Conservation (phyloP, 768 basidiomycete species). For the Stropharia rugosoannulata region DNA sequence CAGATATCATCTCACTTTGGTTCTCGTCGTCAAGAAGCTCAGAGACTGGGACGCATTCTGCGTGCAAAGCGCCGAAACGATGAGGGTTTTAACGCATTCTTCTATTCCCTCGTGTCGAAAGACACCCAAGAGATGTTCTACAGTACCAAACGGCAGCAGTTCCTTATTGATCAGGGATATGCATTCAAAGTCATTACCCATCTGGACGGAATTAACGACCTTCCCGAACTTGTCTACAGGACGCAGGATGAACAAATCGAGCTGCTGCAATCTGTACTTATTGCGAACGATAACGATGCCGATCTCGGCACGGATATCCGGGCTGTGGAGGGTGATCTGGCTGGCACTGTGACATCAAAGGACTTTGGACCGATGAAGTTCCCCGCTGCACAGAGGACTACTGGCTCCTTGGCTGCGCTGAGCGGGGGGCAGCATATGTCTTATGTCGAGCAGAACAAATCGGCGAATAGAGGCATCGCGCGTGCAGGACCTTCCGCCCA, state of each 20-base stretch:
- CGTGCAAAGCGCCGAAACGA: slow-evolving; percentile 98
- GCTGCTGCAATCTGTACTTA: slow-evolving; percentile 87
- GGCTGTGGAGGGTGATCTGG: slow-evolving; percentile 81
- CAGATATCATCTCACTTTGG: slow-evolving; percentile 99
- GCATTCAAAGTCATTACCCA: slow-evolving; percentile 99
- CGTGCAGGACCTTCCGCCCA: slow-evolving; percentile 32
- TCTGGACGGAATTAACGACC: slow-evolving; percentile 84
- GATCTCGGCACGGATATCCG: slow-evolving; percentile 84
- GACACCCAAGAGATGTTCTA: slow-evolving; percentile 99
- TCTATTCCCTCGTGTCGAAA: slow-evolving; percentile 98
- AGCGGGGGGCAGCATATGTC: slow-evolving; percentile 93
- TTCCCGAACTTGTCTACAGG: slow-evolving; percentile 89
- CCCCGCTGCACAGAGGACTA: slow-evolving; percentile 72
- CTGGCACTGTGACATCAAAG: slow-evolving; percentile 84
- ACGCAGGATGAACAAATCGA: slow-evolving; percentile 94
- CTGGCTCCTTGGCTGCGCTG: slow-evolving; percentile 78
- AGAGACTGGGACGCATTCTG: slow-evolving; percentile 92
- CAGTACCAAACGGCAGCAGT: slow-evolving; percentile 98
- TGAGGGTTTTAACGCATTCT: slow-evolving; percentile 99
- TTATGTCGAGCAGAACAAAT: slow-evolving; percentile 90
- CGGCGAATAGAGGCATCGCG: slow-evolving; percentile 80
- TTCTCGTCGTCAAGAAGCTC: slow-evolving; percentile 96
- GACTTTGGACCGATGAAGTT: slow-evolving; percentile 79
- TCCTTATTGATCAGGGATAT: slow-evolving; percentile 98
- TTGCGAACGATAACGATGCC: slow-evolving; percentile 88